Base-by-base conservation (phyloP, 345 rosid species). In the Murraya koenigii region DNA sequence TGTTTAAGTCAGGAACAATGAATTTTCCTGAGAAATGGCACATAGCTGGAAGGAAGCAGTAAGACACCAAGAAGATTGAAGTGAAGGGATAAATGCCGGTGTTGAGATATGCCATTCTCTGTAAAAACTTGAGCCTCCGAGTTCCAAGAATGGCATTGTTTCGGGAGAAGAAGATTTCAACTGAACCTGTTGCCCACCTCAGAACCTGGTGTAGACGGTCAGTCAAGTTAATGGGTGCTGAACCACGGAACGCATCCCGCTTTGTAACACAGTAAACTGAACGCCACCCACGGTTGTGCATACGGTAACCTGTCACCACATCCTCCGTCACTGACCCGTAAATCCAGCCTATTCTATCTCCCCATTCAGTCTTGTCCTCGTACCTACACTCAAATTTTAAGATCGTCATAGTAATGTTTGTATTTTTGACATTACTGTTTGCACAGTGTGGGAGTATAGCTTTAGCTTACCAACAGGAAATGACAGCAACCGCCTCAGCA, bases 281-380 rank as follows among this genome's bases (percentile, higher is more conserved):
- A 33, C 98, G 73, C 98, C 98, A 95, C 17, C 98, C 98, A 4
- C 98, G 93, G 88, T 95, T 95, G 83, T 95, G 98, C 98, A 95
- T 95, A 61, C 98, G 85, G 68, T 93, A 95, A 1, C 98, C 98
- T 0, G 98, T 95, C 30, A 95, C 97, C 72, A 95, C 98, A 39
- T 94, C 97, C 79, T 89, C 92, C 2, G 94, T 90, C 26, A 90
- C 94, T 0, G 94, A 90, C 1, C 94, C 94, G 61, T 94, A 94
- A 65, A 94, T 94, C 98, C 98, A 95, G 20, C 98, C 98, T 49
- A 90, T 77, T 80, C 90, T 90, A 0, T 87, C 86, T 28, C 98
- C 98, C 98, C 98, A 95, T 49, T 92, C 98, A 0, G 98, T 93
- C 79, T 92, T 95, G 77, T 95, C 97, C 82, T 95, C 98, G 5